Evolutionary conservation across 176 grass and related monocot species (phyloP), one percentile per base, ranked within the genome.

Genomic region (Musa schizocarpa): DNA sequence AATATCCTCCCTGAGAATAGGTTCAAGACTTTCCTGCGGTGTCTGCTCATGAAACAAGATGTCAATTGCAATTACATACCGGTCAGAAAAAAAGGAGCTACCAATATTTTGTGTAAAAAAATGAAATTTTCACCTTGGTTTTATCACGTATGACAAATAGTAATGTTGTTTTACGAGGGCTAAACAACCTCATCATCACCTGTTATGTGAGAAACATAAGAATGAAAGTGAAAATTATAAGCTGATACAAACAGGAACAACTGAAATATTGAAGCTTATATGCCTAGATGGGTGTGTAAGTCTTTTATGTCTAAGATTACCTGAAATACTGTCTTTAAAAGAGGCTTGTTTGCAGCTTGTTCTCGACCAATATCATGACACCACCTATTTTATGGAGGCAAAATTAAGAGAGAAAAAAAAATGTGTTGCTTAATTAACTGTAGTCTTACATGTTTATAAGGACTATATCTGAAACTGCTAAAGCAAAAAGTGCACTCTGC

Each of bases 341-440:
- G 95, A 82, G 95, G 95, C 76, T 98, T 98, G 79, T 98, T 98
- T 76, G 95, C 90, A 87, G 95, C 95, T 80, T 98, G 95, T 79
- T 98, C 95, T 91, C 95, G 89, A 16, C 95, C 95, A 86, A 98
- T 98, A 72, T 98, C 95, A 87, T 98, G 95, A 22, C 95, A 98
- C 95, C 95, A 98, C 90, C 95, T 98, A 84, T 7, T 62, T 78
- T 23, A 54, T 58, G 78, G 48, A 83, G 63, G 25, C 10, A 23
- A 78, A 63, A 76, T 43, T 81, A 79, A 53, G 11, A 68, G 87
- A 76, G 34, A 73, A 57, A 20, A 26, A 27, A 53, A 20, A 67
- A 61, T 22, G n/a, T 14, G 11, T 6, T 68, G 65, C 65, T 34
- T 68, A 16, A 78, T 77, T 53, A 61, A 29, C 14, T 81, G 71